A percentile compares a stretch with the other conserved stretches of the same genome.
phyloP scores from a whole-genome alignment of 139 green algal genomes.

The Chlorella sp. region DNA sequence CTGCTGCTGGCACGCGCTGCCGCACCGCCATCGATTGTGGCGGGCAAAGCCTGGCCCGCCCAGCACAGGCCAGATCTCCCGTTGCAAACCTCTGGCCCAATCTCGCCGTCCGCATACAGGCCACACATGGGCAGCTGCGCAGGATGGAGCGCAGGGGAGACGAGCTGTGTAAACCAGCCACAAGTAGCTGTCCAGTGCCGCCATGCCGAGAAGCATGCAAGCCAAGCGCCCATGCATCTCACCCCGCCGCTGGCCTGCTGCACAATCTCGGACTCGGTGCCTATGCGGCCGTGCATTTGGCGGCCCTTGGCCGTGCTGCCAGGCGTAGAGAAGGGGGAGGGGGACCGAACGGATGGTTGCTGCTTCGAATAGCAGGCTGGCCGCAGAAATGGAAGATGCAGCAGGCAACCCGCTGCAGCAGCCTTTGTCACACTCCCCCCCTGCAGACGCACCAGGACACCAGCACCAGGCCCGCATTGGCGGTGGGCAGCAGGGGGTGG shows the following conservation, averaged over 20 bases:
- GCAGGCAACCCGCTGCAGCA: too few relatives aligned
- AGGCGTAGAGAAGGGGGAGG: too few relatives aligned
- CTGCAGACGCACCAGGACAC: neutral
- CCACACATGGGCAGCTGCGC: conserved; percentile 17
- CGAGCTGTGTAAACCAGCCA: too few relatives aligned
- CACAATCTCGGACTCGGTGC: neutral
- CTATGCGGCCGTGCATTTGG: neutral
- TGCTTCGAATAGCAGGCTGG: too few relatives aligned
- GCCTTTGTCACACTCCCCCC: too few relatives aligned
- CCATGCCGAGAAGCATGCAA: neutral
- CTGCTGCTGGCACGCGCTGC: too few relatives aligned
- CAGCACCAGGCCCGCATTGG: neutral
- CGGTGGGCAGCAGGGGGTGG: conserved; percentile 28
- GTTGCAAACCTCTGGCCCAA: neutral
- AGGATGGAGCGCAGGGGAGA: neutral
- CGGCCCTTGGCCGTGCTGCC: conserved; percentile 16
- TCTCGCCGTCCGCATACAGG: conserved; percentile 29
- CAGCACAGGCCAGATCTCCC: neutral
- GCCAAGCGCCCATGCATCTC: neutral
- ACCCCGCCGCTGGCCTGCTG: neutral
- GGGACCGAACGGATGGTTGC: too few relatives aligned
- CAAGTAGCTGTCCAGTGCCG: too few relatives aligned
- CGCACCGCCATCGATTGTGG: neutral
- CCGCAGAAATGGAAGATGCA: too few relatives aligned
- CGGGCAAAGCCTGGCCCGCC: neutral